Conservation (phyloP, 257 asterid species). For the Scutellaria galericulata region DNA sequence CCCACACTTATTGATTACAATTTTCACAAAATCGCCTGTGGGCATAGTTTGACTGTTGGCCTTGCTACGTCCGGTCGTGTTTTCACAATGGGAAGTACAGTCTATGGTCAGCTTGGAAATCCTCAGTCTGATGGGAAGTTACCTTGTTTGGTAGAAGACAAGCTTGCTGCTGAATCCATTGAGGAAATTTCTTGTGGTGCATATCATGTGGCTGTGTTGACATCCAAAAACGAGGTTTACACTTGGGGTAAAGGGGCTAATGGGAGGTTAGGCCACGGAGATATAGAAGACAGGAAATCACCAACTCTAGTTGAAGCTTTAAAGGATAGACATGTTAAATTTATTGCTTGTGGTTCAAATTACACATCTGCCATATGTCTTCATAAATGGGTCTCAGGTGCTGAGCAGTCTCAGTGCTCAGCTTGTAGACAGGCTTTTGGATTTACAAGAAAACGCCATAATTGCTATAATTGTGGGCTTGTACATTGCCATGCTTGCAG, state of each 20-base stretch:
- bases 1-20: slow-evolving; percentile 89
- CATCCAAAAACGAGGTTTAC: slow-evolving; percentile 84
- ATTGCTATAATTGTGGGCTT: slow-evolving; percentile 95
- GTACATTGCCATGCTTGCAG: slow-evolving; percentile 96
- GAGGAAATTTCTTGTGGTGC: slow-evolving; percentile 89
- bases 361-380: slow-evolving; percentile 82
- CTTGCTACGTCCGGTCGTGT: slow-evolving; percentile 78
- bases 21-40: slow-evolving; percentile 83
- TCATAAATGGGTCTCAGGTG: slow-evolving; percentile 91
- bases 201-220: slow-evolving; percentile 80
- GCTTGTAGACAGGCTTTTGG: slow-evolving; percentile 95
- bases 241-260: slow-evolving; percentile 98
- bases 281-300: slow-evolving; percentile 76
- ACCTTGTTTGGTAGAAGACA: slow-evolving; percentile 80
- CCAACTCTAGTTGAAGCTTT: slow-evolving; percentile 82
- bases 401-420: slow-evolving; percentile 94
- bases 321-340: slow-evolving; percentile 87
- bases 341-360: slow-evolving; percentile 89
- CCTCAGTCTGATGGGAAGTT: slow-evolving; percentile 78
- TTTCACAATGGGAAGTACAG: slow-evolving; percentile 92
- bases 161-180: slow-evolving; percentile 64
- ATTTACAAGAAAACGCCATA: slow-evolving; percentile 90
- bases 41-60: slow-evolving; percentile 86
- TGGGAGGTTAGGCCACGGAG: slow-evolving; percentile 96
- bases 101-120: slow-evolving; percentile 91